A percentile compares a stretch with the other conserved stretches of the same genome.
phyloP scores from a whole-genome alignment of 2,329 filamentous ascomycete genomes.

The Hyphodiscus sp. region DNA sequence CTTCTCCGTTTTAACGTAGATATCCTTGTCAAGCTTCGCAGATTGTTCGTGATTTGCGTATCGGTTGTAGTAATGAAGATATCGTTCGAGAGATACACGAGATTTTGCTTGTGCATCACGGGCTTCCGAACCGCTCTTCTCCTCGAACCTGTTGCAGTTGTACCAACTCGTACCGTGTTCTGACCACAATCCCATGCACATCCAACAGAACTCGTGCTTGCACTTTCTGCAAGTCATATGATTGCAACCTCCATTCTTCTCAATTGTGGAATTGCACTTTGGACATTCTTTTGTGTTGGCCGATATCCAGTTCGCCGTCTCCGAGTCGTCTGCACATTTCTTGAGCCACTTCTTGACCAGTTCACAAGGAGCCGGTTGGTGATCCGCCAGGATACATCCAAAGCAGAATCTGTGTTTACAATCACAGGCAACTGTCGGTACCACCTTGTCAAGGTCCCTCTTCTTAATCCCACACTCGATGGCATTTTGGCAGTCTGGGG shows the following conservation, averaged over 20 bases:
- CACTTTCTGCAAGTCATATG: conserved; percentile 98
- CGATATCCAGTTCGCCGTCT: conserved; percentile 99
- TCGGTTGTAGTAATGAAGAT: conserved; percentile 97
- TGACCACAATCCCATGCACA: conserved; percentile 99
- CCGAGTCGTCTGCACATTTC: conserved; percentile 96
- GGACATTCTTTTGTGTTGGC: conserved; percentile 98
- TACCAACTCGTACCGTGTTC: conserved; percentile 99
- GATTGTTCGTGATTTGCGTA: conserved; percentile 99
- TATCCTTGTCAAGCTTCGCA: conserved; percentile 91
- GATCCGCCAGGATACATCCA: conserved; percentile 81
- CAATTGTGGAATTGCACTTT: conserved; percentile 91
- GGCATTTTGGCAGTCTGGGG: conserved; percentile 93
- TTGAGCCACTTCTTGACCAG: conserved; percentile 94
- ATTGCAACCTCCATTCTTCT: conserved; percentile 98
- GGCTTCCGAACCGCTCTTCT: conserved; percentile 88
- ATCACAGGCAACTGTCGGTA: conserved; percentile 81
- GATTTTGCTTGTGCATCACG: conserved; percentile 89
- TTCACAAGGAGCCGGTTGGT: conserved; percentile 86
- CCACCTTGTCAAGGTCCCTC: conserved; percentile 75
- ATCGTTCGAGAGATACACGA: conserved; percentile 86
- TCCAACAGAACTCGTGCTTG: conserved; percentile 98
- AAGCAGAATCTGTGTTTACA: conserved; percentile 93
- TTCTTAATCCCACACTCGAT: conserved; percentile 84
- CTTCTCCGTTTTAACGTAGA: conserved; percentile 93
- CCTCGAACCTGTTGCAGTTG: conserved; percentile 96